Evolutionary conservation across 371 early-diverging fungal genomes (phyloP).

Genomic region (Syncephalastrum contaminatum): DNA sequence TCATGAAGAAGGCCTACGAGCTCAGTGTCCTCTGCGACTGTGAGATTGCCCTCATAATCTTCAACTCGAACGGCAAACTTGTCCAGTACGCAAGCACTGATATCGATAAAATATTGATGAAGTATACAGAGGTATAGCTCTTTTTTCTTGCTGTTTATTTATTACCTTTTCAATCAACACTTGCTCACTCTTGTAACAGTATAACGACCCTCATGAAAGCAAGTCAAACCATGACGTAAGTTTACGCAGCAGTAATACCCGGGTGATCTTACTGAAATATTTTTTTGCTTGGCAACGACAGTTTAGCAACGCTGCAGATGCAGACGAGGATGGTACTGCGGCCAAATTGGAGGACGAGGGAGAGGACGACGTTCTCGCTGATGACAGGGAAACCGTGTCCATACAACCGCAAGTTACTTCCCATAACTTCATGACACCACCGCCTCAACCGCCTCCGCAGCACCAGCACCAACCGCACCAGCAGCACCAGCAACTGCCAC

Average conservation of each 20-base stretch:
- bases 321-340: constrained; percentile 8
- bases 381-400: constrained; percentile 18
- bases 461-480: constrained; percentile 11
- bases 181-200: constrained; percentile 13
- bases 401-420: constrained; percentile 13
- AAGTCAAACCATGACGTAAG: constrained; percentile 45
- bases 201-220: constrained; percentile 39
- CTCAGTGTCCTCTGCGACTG: constrained; percentile 95
- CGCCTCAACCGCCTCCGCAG: constrained; percentile 5
- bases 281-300: constrained; percentile 2
- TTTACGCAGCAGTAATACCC: background rate
- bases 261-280: background rate
- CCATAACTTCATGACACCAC: background rate
- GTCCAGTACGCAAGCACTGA: constrained; percentile 91
- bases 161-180: background rate
- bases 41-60: constrained; percentile 94
- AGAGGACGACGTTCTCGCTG: constrained; percentile 1
- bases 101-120: constrained; percentile 89
- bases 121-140: constrained; percentile 80
- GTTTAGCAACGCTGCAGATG: constrained; percentile 17
- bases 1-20: constrained; percentile 99
- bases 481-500: constrained; percentile 7
- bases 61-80: constrained; percentile 88
- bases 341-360: constrained; percentile 13
- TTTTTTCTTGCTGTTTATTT: background rate